Percentiles rank a stretch among this genome's conserved stretches.
These are phyloP conservation scores for Nigrospora oryzae DNA, from an alignment of 2,329 filamentous ascomycete genomes.

Conservation along the genomic window DNA sequence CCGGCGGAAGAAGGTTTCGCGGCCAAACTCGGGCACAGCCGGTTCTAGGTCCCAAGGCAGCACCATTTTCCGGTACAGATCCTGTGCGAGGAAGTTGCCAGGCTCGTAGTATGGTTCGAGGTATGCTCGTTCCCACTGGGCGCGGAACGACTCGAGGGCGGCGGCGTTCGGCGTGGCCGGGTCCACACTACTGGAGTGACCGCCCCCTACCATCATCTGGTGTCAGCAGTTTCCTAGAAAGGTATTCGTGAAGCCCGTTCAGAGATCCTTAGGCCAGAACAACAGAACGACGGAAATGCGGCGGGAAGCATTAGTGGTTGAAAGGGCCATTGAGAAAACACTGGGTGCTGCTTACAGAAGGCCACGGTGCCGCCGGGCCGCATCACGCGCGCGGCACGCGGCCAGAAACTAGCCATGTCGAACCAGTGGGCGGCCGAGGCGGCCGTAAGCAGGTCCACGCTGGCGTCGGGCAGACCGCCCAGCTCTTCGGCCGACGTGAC, in stretches of 20 bases:
- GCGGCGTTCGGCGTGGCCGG: constrained; percentile 25
- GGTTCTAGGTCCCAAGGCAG: constrained; percentile 39
- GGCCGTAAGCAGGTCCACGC: constrained; percentile 40
- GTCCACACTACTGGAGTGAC: constrained; percentile 4
- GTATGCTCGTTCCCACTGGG: constrained; percentile 24
- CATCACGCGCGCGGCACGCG: constrained; percentile 32
- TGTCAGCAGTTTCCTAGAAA: constrained; percentile 3
- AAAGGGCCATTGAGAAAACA: constrained; percentile 5
- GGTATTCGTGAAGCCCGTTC: neutral
- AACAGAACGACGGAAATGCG: too few relatives aligned
- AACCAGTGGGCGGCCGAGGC: constrained; percentile 51
- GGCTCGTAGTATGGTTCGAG: constrained; percentile 28
- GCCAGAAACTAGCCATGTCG: constrained; percentile 42
- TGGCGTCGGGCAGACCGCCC: constrained; percentile 18
- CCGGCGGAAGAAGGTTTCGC: constrained; percentile 26
- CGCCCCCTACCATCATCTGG: constrained; percentile 14
- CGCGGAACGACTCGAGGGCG: constrained; percentile 31
- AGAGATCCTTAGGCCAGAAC: neutral
- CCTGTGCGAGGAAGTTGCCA: constrained; percentile 31
- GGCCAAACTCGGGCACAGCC: constrained; percentile 27
- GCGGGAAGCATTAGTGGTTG: constrained; percentile 9
- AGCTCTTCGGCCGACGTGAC: constrained; percentile 36
- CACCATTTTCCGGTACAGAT: constrained; percentile 30
- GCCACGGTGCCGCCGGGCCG: constrained; percentile 46
- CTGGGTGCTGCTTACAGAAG: constrained; percentile 31